Base-by-base conservation (phyloP, 2,329 filamentous ascomycete species). In the Verticillium nubilum region DNA sequence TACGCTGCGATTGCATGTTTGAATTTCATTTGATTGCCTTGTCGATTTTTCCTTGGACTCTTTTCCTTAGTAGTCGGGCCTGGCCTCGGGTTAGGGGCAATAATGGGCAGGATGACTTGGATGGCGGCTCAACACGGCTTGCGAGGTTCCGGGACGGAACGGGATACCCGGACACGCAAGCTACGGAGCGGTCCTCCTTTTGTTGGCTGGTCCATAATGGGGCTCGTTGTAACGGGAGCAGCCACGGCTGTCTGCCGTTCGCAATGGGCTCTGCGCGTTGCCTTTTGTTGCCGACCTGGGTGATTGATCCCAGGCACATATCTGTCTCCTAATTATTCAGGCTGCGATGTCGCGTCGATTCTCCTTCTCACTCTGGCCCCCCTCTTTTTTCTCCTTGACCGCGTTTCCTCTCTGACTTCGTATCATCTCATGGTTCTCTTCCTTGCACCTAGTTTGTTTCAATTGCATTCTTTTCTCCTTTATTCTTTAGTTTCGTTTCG, bases 381-480 rank as follows among this genome's bases (percentile, higher is more conserved):
- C 47, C 23, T 15, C 15, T 42, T 47, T 37, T 27, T 12, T 37
- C 26, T 37, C 29, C 17, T 42, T 61, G 47, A 37, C 59, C 52
- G 56, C 61, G 60, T 58, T 60, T 60, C 54, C 56, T 58, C 56
- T 47, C 27, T 58, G 47, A 26, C 37, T 62, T 54, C 31, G 37
- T 60, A 52, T 60, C 57, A 47, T 25, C n/a, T 59, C 59, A 54
- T 62, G 56, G 57, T 59, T 33, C 17, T 59, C 27, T 56, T 58
- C 35, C 42, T 58, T 54, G 29, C 67, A 68, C 69, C 64, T 59
- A 63, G 58, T 63, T 68, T n/a, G n/a, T n/a, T n/a, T n/a, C n/a
- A n/a, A n/a, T 63, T 68, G 61, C 66, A 63, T 61, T 62, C 62
- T 62, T 65, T 61, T 79, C 79, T 75, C 79, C 76, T 80, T 74